These are phyloP conservation scores for Orobanche coerulescens DNA, from an alignment of 257 asterid genomes.

Conservation along the genomic window DNA sequence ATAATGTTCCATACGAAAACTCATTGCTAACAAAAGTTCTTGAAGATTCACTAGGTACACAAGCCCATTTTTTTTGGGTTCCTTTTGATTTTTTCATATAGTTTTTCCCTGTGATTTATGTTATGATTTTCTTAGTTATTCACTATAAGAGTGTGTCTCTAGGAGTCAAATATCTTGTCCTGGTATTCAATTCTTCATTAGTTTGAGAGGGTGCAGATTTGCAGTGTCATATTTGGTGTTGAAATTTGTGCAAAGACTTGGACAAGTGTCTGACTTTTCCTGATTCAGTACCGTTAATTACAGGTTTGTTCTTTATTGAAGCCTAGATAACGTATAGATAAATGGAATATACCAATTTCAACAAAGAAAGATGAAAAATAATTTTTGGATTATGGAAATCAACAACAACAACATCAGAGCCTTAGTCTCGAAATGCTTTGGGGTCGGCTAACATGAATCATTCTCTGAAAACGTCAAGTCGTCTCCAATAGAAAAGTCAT, in stretches of 20 bases:
- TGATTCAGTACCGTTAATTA: neutral
- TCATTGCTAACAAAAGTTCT: conserved; percentile 76
- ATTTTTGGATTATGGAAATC: neutral
- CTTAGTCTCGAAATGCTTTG: no score
- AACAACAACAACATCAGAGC: no score
- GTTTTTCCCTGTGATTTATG: conserved; percentile 5
- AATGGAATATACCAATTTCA: no score
- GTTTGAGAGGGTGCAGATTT: conserved; percentile 13
- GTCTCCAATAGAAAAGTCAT: no score
- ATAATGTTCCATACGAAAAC: conserved; percentile 70
- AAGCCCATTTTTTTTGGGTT: conserved; percentile 5
- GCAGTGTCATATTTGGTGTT: conserved; percentile 11
- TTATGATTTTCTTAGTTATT: neutral
- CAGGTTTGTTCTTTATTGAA: conserved; percentile 12
- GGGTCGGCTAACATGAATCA: no score
- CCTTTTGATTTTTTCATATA: neutral
- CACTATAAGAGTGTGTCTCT: neutral
- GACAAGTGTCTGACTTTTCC: neutral
- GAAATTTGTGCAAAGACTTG: conserved; percentile 12
- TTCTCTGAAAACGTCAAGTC: no score
- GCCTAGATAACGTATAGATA: neutral
- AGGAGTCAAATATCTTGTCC: neutral
- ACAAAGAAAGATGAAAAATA: conserved; percentile 1
- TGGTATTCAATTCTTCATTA: neutral
- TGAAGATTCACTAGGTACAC: conserved; percentile 80